A percentile compares a stretch with the other conserved stretches of the same genome.
Evolutionary conservation across 768 basidiomycete genomes (phyloP).

Genomic region (Lactarius deliciosus): DNA sequence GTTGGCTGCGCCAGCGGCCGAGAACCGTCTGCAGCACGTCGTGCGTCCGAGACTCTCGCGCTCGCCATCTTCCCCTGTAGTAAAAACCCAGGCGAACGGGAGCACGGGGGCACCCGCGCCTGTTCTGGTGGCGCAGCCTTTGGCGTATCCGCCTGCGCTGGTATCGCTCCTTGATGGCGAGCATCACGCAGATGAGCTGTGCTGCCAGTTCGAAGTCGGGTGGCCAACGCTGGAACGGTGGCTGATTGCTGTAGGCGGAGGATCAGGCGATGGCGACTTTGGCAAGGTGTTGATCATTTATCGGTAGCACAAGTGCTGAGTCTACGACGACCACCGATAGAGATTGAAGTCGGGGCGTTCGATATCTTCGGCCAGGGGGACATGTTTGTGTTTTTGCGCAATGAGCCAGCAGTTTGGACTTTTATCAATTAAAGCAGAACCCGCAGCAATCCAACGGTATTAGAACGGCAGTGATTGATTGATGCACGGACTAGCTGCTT

Average conservation of each 20-base stretch:
- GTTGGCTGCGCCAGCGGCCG: conserved; percentile 9
- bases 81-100: conserved; percentile 37
- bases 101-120: conserved; percentile 22
- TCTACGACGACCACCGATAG: neutral
- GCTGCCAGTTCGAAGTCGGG: conserved; percentile 75
- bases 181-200: conserved; percentile 90
- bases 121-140: conserved; percentile 28
- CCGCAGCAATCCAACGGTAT: too few species aligned
- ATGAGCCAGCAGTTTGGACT: neutral
- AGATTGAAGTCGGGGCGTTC: neutral
- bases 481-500: too few species aligned
- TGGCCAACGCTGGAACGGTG: conserved; percentile 81
- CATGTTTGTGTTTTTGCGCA: neutral
- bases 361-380: neutral
- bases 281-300: conserved; percentile 80
- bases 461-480: too few species aligned
- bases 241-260: conserved; percentile 59
- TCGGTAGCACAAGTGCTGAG: conserved; percentile 40
- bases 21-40: conserved; percentile 18
- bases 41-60: conserved; percentile 50
- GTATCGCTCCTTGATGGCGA: conserved; percentile 74
- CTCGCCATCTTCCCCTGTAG: conserved; percentile 56
- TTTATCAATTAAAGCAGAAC: too few species aligned
- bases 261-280: conserved; percentile 62
- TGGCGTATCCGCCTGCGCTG: conserved; percentile 55